phyloP scores from a whole-genome alignment of 2,329 filamentous ascomycete genomes.

The Malbranchea zuffiana region DNA sequence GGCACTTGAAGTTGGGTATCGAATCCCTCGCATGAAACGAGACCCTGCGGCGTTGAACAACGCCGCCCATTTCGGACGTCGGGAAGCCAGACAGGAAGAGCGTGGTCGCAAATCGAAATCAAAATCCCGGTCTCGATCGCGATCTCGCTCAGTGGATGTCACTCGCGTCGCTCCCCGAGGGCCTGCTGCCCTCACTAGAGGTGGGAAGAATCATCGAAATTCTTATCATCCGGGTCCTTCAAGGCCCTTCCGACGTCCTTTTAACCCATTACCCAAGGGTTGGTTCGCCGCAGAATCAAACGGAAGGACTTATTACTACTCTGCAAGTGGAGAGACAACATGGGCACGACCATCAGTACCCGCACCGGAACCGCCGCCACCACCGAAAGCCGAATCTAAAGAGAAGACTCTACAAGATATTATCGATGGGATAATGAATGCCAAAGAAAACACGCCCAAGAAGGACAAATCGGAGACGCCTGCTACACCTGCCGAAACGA shows the following conservation, averaged over 20 bases:
- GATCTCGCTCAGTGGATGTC: conserved; percentile 34
- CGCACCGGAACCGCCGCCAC: conserved; percentile 50
- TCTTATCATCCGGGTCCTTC: conserved; percentile 46
- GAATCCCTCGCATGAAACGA: conserved; percentile 81
- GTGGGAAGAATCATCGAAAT: conserved; percentile 48
- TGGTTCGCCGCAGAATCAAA: conserved; percentile 72
- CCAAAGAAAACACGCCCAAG: conserved; percentile 46
- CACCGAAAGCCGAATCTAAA: conserved; percentile 57
- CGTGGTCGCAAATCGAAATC: conserved; percentile 39
- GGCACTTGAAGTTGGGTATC: conserved; percentile 79
- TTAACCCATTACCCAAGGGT: conserved; percentile 58
- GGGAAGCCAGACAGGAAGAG: conserved; percentile 40
- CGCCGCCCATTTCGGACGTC: conserved; percentile 53
- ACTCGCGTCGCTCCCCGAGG: conserved; percentile 29
- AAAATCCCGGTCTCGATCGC: conserved; percentile 40
- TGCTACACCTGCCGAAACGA: conserved; percentile 54
- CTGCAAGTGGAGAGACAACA: conserved; percentile 61
- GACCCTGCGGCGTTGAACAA: conserved; percentile 51
- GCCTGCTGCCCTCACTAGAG: conserved; percentile 37
- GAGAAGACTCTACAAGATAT: conserved; percentile 72
- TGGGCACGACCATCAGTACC: conserved; percentile 69
- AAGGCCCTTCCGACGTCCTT: conserved; percentile 46
- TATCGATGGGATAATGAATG: conserved; percentile 71
- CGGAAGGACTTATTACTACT: conserved; percentile 78
- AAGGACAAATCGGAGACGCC: conserved; percentile 44